Evolutionary conservation across 108 stramenopile genomes (phyloP), one percentile per base, ranked within the genome.

Genomic region (Bacterosira constricta): DNA sequence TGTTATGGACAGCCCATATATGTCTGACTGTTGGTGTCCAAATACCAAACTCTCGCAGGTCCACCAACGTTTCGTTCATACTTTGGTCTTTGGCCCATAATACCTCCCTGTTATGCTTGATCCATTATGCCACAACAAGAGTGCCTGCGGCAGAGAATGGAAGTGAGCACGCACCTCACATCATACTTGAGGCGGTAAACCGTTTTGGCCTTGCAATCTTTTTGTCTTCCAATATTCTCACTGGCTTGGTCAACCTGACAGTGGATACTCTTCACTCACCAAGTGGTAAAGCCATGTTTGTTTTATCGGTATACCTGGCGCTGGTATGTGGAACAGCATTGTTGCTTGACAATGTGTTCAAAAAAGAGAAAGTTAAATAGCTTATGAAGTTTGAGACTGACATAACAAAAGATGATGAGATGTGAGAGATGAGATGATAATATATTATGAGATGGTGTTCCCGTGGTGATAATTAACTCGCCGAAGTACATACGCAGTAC

Each of bases 161-260:
- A 65, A 20, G 26, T 15, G 53, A 10, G 50, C 36, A 47, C 32
- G 13, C 25, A 32, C n/a, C 41, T 15, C 69, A 82, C 52, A 55
- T 54, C 5, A 49, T 90, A 46, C 78, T 85, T 25, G 49, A 82
- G 18, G 74, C 85, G 0, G 75, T 94, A 15, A 97, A 96, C 81
- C 70, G 81, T 59, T 69, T 90, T 80, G 94, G 94, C 12, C 72
- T 97, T 38, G 38, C 84, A 30, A 86, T 92, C 20, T 98, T 98
- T 78, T 63, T 98, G 21, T 21, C 86, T 7, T 96, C 97, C 50
- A 98, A 98, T 65, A 60, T 96, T 1, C 26, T 91, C 27, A 96
- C 96, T 15, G 97, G 97, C 8, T 56, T 88, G 49, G 79, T 93
- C 26, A 98, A 98, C 83, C 75, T 96, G 15, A 72, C 83, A 17